Base-by-base conservation (phyloP, 2,329 filamentous ascomycete genomes). In the Aureobasidium sp. region DNA sequence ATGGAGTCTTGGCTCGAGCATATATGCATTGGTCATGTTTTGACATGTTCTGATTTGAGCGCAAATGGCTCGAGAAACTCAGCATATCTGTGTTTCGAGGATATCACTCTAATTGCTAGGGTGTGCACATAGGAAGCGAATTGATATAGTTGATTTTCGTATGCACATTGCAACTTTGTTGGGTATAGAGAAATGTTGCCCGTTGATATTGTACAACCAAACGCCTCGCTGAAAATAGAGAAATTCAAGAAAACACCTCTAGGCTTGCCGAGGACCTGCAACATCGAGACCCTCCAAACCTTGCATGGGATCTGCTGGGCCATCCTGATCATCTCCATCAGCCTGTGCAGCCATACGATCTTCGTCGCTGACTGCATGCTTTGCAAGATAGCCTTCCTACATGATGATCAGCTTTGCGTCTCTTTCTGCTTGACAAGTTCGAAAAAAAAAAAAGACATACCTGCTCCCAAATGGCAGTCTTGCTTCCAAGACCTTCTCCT, bases 391-490 rank as follows among this genome's bases (percentile, higher is more conserved):
- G 35, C 87, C 87, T 74, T 98, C 94, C 91, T 97, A 61, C 53
- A 56, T 53, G 58, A 61, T 63, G 34, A 41, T 61, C 34, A 62
- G 57, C 19, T 48, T 49, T 14, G 14, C 35, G 17, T 56, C 12
- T 19, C 37, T 65, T 56, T 66, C 61, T 35, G 55, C 39, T n/a
- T n/a, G n/a, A n/a, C n/a, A n/a, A 27, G 17, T 10, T 6, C 22
- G 19, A 29, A 47, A 30, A 19, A 19, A 11, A 29, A 38, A n/a
- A 45, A 48, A 57, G 48, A 70, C 79, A 47, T 71, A 95, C 93
- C 84, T 97, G 91, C 69, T 96, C 88, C 94, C 93, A 98, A 42
- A 98, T 78, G 25, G 93, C 94, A 39, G 86, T 95, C 71, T 90
- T 94, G 74, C 89, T 95, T 21, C 91, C 90, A 39, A 98, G 69